Base-by-base conservation (phyloP, 306 rosid genomes). In the Biancaea sappan region DNA sequence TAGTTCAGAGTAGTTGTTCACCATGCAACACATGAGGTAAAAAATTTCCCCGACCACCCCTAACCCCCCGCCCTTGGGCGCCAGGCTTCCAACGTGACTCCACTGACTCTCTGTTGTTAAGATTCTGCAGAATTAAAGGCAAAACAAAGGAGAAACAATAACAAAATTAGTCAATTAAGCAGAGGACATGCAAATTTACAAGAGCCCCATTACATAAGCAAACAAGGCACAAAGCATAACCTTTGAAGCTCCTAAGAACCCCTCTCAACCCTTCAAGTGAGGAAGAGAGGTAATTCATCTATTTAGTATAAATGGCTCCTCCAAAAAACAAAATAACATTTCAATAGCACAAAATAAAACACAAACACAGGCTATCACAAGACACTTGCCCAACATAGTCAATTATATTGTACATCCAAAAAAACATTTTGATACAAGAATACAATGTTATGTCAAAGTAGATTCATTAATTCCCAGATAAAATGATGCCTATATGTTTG, bases 21-120 rank as follows among this genome's bases (percentile, higher is more conserved):
- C 92, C 92, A 66, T 83, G 84, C 50, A 86, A 77, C 50, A 21
- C 32, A 57, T 78, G 86, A 62, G 89, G 52, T 52, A 85, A 61
- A 75, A 78, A 76, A 71, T 76, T 85, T 56, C 2, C 75, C 74
- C 84, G 85, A 74, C 80, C 81, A 19, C 86, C 85, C 84, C 88
- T 83, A 63, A 76, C 79, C 73, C 84, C 90, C 58, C 80, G 79
- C 57, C 88, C 92, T 79, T 83, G 92, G 60, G 28, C 9, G 64
- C 85, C 78, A 41, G 85, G 63, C 65, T 83, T 85, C 92, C 90
- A 79, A 43, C 80, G 79, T 4, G 82, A 67, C 61, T 88, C 92
- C 35, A 72, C 73, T 58, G 85, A 64, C 71, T 88, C 92, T 71
- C 72, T 86, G 71, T 79, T 83, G 77, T 72, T 83, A 35, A 71